phyloP scores from a whole-genome alignment of 2,329 filamentous ascomycete species.

The Colletotrichum abscissum region DNA sequence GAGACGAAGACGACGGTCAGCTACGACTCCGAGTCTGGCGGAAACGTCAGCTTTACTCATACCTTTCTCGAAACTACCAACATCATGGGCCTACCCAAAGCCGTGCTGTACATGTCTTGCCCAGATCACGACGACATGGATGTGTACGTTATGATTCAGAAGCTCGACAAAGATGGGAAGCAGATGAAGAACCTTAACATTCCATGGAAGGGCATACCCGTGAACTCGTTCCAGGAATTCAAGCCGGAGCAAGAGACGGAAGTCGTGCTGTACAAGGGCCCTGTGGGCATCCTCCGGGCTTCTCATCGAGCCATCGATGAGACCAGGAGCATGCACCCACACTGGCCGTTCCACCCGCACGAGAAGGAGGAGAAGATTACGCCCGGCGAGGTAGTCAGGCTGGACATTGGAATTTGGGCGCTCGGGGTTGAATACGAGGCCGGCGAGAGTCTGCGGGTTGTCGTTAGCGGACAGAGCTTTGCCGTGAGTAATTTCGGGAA shows the following conservation, averaged over 20 bases:
- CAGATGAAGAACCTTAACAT: conserved; percentile 42
- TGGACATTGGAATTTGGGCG: conserved; percentile 45
- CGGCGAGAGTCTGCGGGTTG: conserved; percentile 39
- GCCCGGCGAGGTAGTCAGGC: conserved; percentile 39
- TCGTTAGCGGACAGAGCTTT: conserved; percentile 39
- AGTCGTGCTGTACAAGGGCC: conserved; percentile 41
- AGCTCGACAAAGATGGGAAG: conserved; percentile 30
- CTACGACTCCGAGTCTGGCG: conserved; percentile 1
- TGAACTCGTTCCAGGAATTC: conserved; percentile 39
- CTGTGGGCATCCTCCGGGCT: conserved; percentile 39
- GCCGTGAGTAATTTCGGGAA: conserved; percentile 34
- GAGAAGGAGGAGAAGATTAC: conserved; percentile 26
- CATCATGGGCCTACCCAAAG: conserved; percentile 58
- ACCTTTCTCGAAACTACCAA: conserved; percentile 51
- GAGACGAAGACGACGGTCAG: conserved; percentile 47
- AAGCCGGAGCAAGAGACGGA: conserved; percentile 38
- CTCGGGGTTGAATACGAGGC: conserved; percentile 43
- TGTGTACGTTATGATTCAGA: conserved; percentile 48
- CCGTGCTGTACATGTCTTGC: conserved; percentile 57
- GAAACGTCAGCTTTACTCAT: conserved; percentile 45
- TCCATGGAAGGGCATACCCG: conserved; percentile 37
- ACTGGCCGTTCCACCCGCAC: conserved; percentile 40
- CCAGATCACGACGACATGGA: conserved; percentile 55
- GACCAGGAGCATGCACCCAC: conserved; percentile 40
- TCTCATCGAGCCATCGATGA: conserved; percentile 40